Percentiles rank a stretch among this genome's conserved stretches.
Evolutionary conservation across 164 flowering plant genomes (phyloP).

Genomic region (Vitis rupestris): DNA sequence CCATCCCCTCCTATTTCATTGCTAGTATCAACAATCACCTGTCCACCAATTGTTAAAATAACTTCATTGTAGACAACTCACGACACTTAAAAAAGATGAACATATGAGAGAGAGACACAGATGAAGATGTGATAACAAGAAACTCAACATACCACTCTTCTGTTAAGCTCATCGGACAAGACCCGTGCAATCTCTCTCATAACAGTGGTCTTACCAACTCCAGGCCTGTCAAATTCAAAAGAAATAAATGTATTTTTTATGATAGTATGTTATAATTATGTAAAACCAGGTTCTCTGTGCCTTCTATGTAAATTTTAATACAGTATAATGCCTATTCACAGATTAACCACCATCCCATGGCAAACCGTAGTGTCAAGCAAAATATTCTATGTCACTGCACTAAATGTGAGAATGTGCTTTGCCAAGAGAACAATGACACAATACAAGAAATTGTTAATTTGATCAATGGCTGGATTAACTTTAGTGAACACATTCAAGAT

Average conservation of each 20-base stretch:
- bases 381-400: too few relatives aligned
- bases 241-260: background rate
- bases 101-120: background rate
- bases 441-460: too few relatives aligned
- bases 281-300: too few relatives aligned
- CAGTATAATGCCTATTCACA: too few relatives aligned
- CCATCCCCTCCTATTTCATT: constrained; percentile 85
- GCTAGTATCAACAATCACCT: constrained; percentile 80
- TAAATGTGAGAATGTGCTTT: too few relatives aligned
- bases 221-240: constrained; percentile 43
- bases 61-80: background rate
- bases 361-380: too few relatives aligned
- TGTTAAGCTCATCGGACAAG: constrained; percentile 62
- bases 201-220: constrained; percentile 80
- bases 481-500: too few relatives aligned
- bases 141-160: constrained; percentile 56
- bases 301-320: too few relatives aligned
- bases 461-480: too few relatives aligned
- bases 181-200: constrained; percentile 72
- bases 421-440: too few relatives aligned
- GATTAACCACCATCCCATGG: too few relatives aligned
- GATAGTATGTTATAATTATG: background rate
- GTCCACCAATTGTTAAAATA: constrained; percentile 6
- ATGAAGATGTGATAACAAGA: background rate
- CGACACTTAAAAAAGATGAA: background rate